phyloP scores from a whole-genome alignment of 1,284 basidiomycete species.

The Leucocoprinus gongylophorus region DNA sequence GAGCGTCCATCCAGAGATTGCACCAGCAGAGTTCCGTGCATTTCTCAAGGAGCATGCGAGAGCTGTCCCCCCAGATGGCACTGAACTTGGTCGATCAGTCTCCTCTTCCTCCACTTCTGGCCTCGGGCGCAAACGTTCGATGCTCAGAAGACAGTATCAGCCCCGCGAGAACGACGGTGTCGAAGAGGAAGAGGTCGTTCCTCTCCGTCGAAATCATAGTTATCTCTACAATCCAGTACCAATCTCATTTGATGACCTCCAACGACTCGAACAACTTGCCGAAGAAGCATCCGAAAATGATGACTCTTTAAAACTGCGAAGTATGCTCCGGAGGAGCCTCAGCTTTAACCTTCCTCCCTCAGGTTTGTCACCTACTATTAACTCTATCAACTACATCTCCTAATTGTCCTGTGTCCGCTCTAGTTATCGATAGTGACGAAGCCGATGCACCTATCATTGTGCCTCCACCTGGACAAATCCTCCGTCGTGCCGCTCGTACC shows the following conservation, averaged over 20 bases:
- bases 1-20: constrained; percentile 93
- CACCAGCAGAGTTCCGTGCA: constrained; percentile 90
- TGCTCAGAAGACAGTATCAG: constrained; percentile 85
- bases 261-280: constrained; percentile 87
- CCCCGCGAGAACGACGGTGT: constrained; percentile 70
- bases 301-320: constrained; percentile 80
- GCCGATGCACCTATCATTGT: constrained; percentile 87
- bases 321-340: constrained; percentile 78
- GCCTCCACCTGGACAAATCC: constrained; percentile 80
- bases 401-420: constrained; percentile 12
- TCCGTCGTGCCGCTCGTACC: constrained; percentile 88
- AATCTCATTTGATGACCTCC: constrained; percentile 87
- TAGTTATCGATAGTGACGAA: constrained; percentile 67
- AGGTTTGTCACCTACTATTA: constrained; percentile 47
- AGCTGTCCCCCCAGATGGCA: constrained; percentile 44
- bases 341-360: constrained; percentile 83
- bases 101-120: constrained; percentile 35
- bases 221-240: constrained; percentile 60
- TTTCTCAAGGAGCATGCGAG: constrained; percentile 92
- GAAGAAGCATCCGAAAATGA: constrained; percentile 80
- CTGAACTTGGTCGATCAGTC: constrained; percentile 28
- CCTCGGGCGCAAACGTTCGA: constrained; percentile 75
- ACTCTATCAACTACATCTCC: constrained; percentile 10
- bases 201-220: constrained; percentile 59
- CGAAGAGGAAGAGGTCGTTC: constrained; percentile 62